A percentile compares a stretch with the other conserved stretches of the same genome.
Conservation (phyloP, 305 asterid genomes). For the Rubia peregrina region DNA sequence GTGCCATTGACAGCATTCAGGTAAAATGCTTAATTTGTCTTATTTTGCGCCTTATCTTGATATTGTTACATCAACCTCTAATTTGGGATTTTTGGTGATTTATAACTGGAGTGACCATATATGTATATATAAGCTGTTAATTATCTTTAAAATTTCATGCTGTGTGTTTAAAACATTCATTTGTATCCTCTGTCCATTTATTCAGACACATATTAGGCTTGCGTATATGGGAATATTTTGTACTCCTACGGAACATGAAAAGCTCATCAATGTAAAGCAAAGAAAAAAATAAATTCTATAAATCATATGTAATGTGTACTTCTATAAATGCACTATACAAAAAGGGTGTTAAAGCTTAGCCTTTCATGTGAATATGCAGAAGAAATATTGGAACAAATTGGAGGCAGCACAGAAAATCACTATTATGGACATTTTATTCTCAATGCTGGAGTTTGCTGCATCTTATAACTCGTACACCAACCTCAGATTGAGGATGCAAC, state of each 20-base stretch:
- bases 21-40: slow-evolving; percentile 30
- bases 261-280: not conserved
- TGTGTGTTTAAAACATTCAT: not conserved
- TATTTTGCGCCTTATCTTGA: slow-evolving; percentile 12
- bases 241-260: not conserved
- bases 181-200: not conserved
- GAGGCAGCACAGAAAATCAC: slow-evolving; percentile 63
- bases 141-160: not conserved
- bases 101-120: not conserved
- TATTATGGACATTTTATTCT: slow-evolving; percentile 81
- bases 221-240: not conserved
- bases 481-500: slow-evolving; percentile 84
- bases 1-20: slow-evolving; percentile 94
- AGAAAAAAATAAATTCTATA: not conserved
- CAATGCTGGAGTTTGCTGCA: slow-evolving; percentile 88
- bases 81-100: not conserved
- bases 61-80: not conserved
- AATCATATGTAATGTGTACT: not conserved
- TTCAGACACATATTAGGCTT: not conserved
- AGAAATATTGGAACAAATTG: slow-evolving; percentile 87
- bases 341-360: slow-evolving; percentile 5
- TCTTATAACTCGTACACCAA: slow-evolving; percentile 83
- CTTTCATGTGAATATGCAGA: slow-evolving; percentile 45
- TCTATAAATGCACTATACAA: not conserved
- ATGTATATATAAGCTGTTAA: not conserved